Conservation (phyloP, 306 rosid species). For the Ormosia emarginata region DNA sequence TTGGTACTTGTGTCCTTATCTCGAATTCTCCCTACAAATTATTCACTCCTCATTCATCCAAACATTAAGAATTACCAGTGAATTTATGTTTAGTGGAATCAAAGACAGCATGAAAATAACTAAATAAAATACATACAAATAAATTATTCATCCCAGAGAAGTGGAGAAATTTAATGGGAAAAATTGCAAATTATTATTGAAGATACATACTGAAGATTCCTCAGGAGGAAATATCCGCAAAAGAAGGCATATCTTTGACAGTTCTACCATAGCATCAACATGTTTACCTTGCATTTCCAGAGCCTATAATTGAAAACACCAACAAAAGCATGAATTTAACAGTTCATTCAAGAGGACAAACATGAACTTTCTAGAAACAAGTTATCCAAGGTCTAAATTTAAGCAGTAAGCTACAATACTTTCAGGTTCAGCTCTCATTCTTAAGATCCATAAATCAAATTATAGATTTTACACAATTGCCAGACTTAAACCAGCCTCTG, state of each 20-base stretch:
- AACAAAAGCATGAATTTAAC: neutral
- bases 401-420: conserved; percentile 6
- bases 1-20: neutral
- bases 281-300: conserved; percentile 81
- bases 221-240: conserved; percentile 82
- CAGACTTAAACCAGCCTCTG: neutral
- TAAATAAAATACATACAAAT: neutral
- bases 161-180: neutral
- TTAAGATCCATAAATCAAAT: neutral
- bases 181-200: neutral
- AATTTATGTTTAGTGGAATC: neutral
- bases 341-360: conserved; percentile 1
- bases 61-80: neutral
- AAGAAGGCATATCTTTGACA: conserved; percentile 75
- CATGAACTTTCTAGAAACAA: neutral
- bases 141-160: neutral
- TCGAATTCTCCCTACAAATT: neutral
- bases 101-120: neutral
- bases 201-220: conserved; percentile 71
- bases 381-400: neutral
- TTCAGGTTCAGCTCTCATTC: conserved; percentile 3
- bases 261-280: conserved; percentile 62
- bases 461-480: neutral
- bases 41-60: neutral
- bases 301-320: conserved; percentile 51